A percentile compares a stretch with the other conserved stretches of the same genome.
These are phyloP conservation scores for Tagetes erecta DNA, from an alignment of 129 eudicot genomes.

Conservation along the genomic window DNA sequence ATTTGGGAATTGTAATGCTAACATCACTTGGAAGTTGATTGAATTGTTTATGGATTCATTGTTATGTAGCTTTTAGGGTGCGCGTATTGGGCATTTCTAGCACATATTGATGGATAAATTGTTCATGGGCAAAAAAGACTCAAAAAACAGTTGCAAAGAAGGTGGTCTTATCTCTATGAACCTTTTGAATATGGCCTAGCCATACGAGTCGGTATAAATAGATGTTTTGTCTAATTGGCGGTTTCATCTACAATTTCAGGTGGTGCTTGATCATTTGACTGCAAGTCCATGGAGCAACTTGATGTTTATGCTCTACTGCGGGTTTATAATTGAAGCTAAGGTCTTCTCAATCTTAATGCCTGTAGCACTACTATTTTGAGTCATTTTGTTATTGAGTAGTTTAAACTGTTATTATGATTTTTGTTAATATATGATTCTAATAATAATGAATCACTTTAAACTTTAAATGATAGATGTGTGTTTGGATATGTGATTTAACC, in stretches of 20 bases:
- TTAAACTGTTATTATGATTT: not conserved
- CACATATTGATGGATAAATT: conserved; percentile 76
- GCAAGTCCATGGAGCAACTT: conserved; percentile 85
- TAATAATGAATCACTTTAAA: not conserved
- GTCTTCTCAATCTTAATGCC: not conserved
- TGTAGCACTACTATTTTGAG: not conserved
- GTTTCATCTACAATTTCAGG: conserved; percentile 52
- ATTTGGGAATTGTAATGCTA: not conserved
- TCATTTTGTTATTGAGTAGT: not conserved
- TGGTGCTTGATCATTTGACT: conserved; percentile 83
- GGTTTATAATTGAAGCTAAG: conserved; percentile 86
- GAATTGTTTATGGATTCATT: not conserved
- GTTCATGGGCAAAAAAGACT: conserved; percentile 91
- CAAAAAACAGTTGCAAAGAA: conserved; percentile 80
- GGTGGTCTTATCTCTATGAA: conserved; percentile 38
- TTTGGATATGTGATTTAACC: not conserved
- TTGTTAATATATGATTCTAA: not conserved
- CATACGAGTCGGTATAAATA: not conserved
- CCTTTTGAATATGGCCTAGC: not conserved
- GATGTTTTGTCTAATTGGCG: not conserved
- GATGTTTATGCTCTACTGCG: conserved; percentile 89
- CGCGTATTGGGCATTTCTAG: conserved; percentile 83
- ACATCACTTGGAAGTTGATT: not conserved
- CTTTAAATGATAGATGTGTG: not conserved
- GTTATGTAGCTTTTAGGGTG: conserved; percentile 80